These are phyloP conservation scores for Andrographis paniculata DNA, from an alignment of 305 asterid species.

Conservation along the genomic window DNA sequence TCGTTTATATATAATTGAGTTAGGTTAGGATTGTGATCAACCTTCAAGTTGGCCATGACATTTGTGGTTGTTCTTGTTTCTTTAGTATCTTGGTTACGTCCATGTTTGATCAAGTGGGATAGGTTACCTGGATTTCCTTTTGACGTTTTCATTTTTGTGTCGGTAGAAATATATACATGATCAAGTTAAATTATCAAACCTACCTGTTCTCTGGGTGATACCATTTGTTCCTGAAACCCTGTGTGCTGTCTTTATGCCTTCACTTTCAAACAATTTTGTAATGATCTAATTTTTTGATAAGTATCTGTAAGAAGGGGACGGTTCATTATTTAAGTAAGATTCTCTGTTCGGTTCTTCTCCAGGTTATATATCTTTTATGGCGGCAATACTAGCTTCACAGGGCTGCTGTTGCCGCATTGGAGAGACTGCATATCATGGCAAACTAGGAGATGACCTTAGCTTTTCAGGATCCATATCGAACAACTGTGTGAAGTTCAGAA, in stretches of 20 bases:
- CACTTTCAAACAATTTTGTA: not conserved
- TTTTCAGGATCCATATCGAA: conserved; percentile 34
- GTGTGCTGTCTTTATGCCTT: not conserved
- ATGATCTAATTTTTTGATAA: no score
- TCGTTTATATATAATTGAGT: no score
- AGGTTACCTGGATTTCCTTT: not conserved
- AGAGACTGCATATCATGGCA: conserved; percentile 32
- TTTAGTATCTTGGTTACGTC: no score
- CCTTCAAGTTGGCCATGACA: no score
- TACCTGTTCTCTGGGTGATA: not conserved
- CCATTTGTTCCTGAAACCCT: conserved; percentile 1
- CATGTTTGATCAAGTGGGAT: no score
- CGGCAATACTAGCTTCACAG: conserved; percentile 59
- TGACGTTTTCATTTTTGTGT: not conserved
- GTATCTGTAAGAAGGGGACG: no score
- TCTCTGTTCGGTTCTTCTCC: conserved; percentile 14
- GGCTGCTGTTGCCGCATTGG: conserved; percentile 55
- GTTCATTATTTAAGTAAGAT: not conserved
- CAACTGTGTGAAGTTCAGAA: conserved; percentile 22
- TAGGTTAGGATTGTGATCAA: no score
- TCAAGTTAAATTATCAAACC: not conserved
- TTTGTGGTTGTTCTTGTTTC: no score
- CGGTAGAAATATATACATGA: no score
- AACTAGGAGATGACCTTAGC: conserved; percentile 32
- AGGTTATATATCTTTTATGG: conserved; percentile 43